Base-by-base conservation (phyloP, 257 asterid genomes). In the Fraxinus americana region DNA sequence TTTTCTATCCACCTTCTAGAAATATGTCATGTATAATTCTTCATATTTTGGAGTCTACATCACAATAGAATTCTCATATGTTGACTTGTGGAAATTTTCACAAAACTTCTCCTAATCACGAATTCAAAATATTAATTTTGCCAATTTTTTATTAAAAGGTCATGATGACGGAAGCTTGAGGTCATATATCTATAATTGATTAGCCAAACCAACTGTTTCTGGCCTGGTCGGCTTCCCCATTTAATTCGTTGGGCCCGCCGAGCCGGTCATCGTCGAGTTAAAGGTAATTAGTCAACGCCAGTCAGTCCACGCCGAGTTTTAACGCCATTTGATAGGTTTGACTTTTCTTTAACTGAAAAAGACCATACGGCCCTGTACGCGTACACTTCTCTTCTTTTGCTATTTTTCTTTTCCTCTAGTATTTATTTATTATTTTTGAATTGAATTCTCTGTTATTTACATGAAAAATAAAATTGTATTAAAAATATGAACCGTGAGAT, bases 291-390 rank as follows among this genome's bases (percentile, higher is more conserved):
- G 87, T 84, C 90, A 85, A 84, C 74, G 80, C 80, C 85, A 45
- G 87, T 88, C 90, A 14, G 75, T 43, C 50, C 76, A 78, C 80
- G 88, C 85, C 83, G 77, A 71, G 80, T 36, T 71, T 52, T 61
- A 12, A 63, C 2, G 35, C 19, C 36, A 25, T 66, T 83, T 72
- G 23, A 67, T 73, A 6, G 7, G 7, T 75, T 75, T 79, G 83
- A 79, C 86, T 23, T 43, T 11, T 11, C 16, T 43, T 2, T 43
- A 2, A 11, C 4, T 43, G 36, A 34, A 34, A 34, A 34, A 34
- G 36, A 34, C 36, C 36, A 34, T 34, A 34, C 36, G 36, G 36
- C 36, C 36, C 36, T 34, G 36, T 34, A 34, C 36, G 36, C 36
- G 36, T 34, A 34, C 36, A 4, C 36, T 34, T 34, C 36, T 34